Evolutionary conservation across 2,329 filamentous ascomycete species (phyloP).

Genomic region (Aspergillus phoenicis): DNA sequence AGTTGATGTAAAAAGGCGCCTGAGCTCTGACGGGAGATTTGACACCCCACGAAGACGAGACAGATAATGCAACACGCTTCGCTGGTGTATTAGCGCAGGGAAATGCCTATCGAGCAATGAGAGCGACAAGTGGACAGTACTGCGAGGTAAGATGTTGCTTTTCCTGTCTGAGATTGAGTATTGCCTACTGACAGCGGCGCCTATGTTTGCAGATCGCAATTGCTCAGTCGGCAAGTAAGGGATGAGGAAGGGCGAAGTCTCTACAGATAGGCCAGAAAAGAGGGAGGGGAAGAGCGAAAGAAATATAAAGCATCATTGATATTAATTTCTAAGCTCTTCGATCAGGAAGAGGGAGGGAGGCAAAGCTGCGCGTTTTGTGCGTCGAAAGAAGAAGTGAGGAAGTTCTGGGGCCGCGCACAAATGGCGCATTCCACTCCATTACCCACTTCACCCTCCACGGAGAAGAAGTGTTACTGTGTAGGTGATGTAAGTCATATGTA

Average conservation of each 20-base stretch:
- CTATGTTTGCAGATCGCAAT: neutral
- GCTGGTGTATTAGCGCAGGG: neutral
- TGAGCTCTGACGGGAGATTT: neutral
- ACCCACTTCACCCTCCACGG: neutral
- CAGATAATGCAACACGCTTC: neutral
- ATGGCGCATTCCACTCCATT: conserved; percentile 31
- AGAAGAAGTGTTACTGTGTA: no score
- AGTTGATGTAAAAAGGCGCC: neutral
- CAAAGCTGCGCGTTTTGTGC: conserved; percentile 38
- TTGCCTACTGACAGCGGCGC: neutral
- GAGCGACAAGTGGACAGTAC: neutral
- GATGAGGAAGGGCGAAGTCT: neutral
- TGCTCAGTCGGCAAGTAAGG: neutral
- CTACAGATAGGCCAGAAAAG: neutral
- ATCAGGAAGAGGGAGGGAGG: conserved; percentile 10
- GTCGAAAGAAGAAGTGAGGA: conserved; percentile 14
- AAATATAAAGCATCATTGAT: neutral
- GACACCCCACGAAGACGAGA: neutral
- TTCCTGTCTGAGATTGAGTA: conserved; percentile 3
- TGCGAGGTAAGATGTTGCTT: neutral
- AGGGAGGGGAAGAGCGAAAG: neutral
- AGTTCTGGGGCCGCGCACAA: conserved; percentile 37
- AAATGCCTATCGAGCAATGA: neutral
- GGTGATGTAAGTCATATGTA: conserved; percentile 2
- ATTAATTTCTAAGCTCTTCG: conserved; percentile 6